phyloP scores from a whole-genome alignment of 2,329 filamentous ascomycete genomes.

The Capronia epimyces region DNA sequence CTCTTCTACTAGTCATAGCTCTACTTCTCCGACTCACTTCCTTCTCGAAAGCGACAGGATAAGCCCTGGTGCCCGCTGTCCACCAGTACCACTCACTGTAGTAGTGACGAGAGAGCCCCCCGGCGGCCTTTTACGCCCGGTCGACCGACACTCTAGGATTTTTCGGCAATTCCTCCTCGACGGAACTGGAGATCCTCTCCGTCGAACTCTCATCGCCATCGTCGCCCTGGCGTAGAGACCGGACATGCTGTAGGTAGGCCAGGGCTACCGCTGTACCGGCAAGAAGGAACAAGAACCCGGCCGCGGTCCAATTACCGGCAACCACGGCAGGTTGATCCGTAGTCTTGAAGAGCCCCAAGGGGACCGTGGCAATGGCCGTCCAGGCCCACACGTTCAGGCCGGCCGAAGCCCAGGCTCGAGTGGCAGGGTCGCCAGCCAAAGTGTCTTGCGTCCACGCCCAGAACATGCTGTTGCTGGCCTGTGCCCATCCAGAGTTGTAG shows the following conservation, averaged over 20 bases:
- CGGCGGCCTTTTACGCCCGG: too few species aligned
- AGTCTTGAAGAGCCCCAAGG: background rate
- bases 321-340: background rate
- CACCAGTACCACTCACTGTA: too few species aligned
- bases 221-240: too few species aligned
- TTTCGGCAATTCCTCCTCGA: too few species aligned
- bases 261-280: background rate
- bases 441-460: slow-evolving; percentile 6
- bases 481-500: background rate
- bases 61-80: too few species aligned
- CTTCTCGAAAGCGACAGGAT: too few species aligned
- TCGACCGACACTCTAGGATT: too few species aligned
- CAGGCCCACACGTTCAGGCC: slow-evolving; percentile 3
- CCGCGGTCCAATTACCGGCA: background rate
- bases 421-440: slow-evolving; percentile 1
- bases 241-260: background rate
- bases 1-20: too few species aligned
- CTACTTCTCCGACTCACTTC: too few species aligned
- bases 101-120: too few species aligned
- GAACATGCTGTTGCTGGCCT: slow-evolving; percentile 5
- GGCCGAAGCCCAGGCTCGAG: background rate
- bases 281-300: background rate
- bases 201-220: too few species aligned
- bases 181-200: too few species aligned
- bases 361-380: background rate